Base-by-base conservation (phyloP, 257 asterid genomes). In the Solanum habrochaites region DNA sequence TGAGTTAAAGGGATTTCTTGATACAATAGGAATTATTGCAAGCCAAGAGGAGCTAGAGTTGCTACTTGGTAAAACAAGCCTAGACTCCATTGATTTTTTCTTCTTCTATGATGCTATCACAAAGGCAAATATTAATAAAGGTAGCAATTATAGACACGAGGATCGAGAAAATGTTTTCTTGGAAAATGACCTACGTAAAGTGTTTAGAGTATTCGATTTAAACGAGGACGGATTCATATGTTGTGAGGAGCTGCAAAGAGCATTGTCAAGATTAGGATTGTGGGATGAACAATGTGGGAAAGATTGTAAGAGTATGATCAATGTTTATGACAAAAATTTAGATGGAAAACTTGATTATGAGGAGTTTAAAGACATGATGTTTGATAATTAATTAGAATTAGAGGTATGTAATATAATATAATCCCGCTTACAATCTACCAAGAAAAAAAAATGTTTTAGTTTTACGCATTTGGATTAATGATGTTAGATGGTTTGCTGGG, bases 321-420 rank as follows among this genome's bases (percentile, higher is more conserved):
- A 86, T 1, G 90, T 77, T 18, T 94, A 90, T 14, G 96, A 94
- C 60, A 64, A 72, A 1, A 93, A 94, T 87, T 89, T 90, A 0
- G 96, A 94, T 89, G 98, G 96, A 4, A 82, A 90, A 85, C 90
- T 94, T 75, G 96, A 94, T 88, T 92, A 92, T 43, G 93, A 93
- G 82, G 98, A 93, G 91, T 92, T 94, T 75, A 92, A 93, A 91
- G 87, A 62, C 15, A 94, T 94, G 96, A 93, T 94, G 96, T 32
- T 62, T 9, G 27, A 3, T 83, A 37, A 37, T 43, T 39, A 78
- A 78, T 62, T 62, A 60, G 39, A 39, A 29, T 49, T 47, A 80
- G 45, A 47, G n/a, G 4, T 7, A 56, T 56, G n/a, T 49, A 58
- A 20, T 42, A 23, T 60, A 60, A n/a, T 62, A 62, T 2, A 78